These are phyloP conservation scores for Venustampulla echinocandica DNA, from an alignment of 495 filamentous ascomycete species.

Conservation along the genomic window DNA sequence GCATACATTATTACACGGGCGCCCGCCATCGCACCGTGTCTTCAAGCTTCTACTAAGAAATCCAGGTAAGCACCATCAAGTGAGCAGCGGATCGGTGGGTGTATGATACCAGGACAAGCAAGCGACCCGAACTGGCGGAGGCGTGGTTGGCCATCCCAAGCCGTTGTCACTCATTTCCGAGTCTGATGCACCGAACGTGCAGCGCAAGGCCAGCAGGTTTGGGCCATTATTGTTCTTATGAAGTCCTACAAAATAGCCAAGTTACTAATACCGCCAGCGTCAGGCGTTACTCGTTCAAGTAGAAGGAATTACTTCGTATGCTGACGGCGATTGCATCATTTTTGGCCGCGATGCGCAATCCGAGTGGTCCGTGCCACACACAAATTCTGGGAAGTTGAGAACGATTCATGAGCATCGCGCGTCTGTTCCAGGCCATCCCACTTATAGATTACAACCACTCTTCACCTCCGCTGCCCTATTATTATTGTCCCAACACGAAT, in stretches of 20 bases:
- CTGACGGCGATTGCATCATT: constrained; percentile 1
- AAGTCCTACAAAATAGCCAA: neutral
- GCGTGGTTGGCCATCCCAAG: neutral
- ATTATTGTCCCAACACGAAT: no score
- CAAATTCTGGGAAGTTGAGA: neutral
- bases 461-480: no score
- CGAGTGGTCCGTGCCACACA: neutral
- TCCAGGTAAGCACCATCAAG: neutral
- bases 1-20: neutral
- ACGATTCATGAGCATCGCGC: neutral
- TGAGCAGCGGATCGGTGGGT: constrained; percentile 1
- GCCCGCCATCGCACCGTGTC: constrained; percentile 1
- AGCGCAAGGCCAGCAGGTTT: constrained; percentile 1
- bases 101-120: constrained; percentile 1
- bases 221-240: neutral
- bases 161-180: constrained; percentile 1
- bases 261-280: neutral
- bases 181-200: constrained; percentile 2
- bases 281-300: no score
- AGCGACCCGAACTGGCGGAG: neutral
- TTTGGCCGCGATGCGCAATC: constrained; percentile 1
- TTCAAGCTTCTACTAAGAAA: constrained; percentile 3
- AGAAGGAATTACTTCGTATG: no score
- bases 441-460: no score
- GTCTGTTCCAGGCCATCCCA: no score